Conservation (phyloP, 208 protist genomes). For the Borovskyia barvae region DNA sequence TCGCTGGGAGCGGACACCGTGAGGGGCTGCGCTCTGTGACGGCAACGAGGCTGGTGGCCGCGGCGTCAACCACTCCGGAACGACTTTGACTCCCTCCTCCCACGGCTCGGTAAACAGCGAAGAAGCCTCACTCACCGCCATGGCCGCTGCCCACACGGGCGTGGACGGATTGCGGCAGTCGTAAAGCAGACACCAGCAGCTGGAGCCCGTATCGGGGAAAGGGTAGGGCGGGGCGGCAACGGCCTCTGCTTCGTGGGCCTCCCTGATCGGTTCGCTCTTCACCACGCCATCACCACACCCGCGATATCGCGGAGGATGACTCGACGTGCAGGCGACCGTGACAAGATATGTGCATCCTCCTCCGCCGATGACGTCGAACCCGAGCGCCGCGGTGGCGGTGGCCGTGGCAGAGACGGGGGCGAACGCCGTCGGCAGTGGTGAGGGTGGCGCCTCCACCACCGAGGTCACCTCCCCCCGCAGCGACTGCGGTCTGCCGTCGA, state of each 20-base stretch:
- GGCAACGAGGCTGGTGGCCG: neutral
- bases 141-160: slow-evolving; percentile 16
- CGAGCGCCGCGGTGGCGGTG: neutral
- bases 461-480: slow-evolving; percentile 6
- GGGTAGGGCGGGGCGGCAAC: too few relatives aligned
- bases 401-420: too few relatives aligned
- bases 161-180: slow-evolving; percentile 13
- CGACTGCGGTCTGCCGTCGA: neutral
- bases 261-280: neutral
- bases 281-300: neutral
- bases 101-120: neutral
- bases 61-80: slow-evolving; percentile 7
- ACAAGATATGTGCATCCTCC: slow-evolving; percentile 13
- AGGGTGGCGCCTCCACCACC: slow-evolving; percentile 17
- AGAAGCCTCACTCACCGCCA: neutral
- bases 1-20: slow-evolving; percentile 1
- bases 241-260: too few relatives aligned
- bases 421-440: neutral
- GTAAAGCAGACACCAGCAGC: slow-evolving; percentile 19
- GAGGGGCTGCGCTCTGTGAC: neutral
- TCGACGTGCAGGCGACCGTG: neutral
- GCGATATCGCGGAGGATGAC: too few relatives aligned
- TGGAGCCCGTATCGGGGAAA: too few relatives aligned
- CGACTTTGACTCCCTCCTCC: neutral
- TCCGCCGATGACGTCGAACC: neutral